Conservation (phyloP, 352 stramenopile species). For the Globisporangium okanoganense region DNA sequence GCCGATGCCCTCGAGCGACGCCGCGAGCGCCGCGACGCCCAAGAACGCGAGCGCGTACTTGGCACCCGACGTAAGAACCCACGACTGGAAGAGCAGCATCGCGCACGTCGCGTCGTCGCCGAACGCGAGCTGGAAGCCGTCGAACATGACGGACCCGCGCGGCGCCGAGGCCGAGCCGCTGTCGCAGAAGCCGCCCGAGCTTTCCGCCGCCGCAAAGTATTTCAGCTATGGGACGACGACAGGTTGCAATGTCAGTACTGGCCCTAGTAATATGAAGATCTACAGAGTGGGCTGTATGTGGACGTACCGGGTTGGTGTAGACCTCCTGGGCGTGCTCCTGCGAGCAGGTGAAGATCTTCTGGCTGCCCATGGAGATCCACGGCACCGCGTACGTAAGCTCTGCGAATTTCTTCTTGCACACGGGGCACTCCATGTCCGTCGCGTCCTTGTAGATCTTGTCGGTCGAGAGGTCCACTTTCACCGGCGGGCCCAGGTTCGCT, state of each 20-base stretch:
- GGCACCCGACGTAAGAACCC: slow-evolving; percentile 53
- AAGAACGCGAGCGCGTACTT: slow-evolving; percentile 82
- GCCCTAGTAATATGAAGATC: no score
- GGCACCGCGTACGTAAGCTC: slow-evolving; percentile 70
- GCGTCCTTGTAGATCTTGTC: slow-evolving; percentile 72
- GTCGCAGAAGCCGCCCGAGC: slow-evolving; percentile 51
- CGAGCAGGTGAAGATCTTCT: slow-evolving; percentile 79
- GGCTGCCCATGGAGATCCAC: slow-evolving; percentile 65
- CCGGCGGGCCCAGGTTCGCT: slow-evolving; percentile 39
- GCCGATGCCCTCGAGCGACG: slow-evolving; percentile 63
- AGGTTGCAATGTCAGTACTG: no score
- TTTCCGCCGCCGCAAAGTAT: slow-evolving; percentile 32
- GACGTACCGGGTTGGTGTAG: slow-evolving; percentile 30
- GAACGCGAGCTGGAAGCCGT: slow-evolving; percentile 74
- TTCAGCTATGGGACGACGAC: slow-evolving; percentile 4
- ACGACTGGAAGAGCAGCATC: slow-evolving; percentile 78
- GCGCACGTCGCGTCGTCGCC: slow-evolving; percentile 55
- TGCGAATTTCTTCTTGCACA: slow-evolving; percentile 48
- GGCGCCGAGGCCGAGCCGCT: slow-evolving; percentile 28
- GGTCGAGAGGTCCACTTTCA: slow-evolving; percentile 46
- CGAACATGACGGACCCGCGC: slow-evolving; percentile 79
- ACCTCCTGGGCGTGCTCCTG: slow-evolving; percentile 54
- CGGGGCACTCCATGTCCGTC: slow-evolving; percentile 49
- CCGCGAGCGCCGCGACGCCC: slow-evolving; percentile 57
- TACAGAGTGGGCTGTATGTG: no score